Conservation (phyloP, 2,329 filamentous ascomycete genomes). For the Xylaria polymorpha region DNA sequence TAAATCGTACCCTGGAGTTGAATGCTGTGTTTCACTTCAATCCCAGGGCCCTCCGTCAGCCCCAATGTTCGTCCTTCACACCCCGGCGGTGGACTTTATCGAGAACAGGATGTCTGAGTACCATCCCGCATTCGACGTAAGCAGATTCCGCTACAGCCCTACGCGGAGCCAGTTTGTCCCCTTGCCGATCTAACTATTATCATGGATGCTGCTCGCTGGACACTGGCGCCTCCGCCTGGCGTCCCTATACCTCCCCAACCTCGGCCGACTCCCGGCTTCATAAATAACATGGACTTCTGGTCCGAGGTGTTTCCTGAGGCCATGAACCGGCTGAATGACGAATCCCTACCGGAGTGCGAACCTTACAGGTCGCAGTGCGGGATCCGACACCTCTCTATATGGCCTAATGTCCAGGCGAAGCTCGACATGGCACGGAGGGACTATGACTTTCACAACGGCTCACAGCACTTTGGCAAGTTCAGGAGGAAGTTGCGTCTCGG, state of each 20-base stretch:
- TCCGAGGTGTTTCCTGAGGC: conserved; percentile 21
- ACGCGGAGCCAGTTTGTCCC: conserved; percentile 17
- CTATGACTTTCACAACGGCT: conserved; percentile 17
- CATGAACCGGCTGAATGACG: conserved; percentile 11
- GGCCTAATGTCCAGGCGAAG: conserved; percentile 22
- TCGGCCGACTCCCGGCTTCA: conserved; percentile 10
- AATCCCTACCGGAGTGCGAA: background rate
- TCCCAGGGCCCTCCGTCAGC: background rate
- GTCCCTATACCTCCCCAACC: conserved; percentile 7
- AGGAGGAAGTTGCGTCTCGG: conserved; percentile 21
- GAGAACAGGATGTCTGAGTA: conserved; percentile 22
- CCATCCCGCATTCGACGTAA: conserved; percentile 24
- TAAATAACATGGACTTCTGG: conserved; percentile 28
- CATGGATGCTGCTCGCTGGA: background rate
- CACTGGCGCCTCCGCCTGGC: background rate
- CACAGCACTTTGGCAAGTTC: conserved; percentile 19
- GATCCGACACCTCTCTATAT: conserved; percentile 13
- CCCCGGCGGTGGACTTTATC: conserved; percentile 27
- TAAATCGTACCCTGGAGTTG: too few relatives aligned
- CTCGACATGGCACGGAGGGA: conserved; percentile 24
- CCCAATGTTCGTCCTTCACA: conserved; percentile 13
- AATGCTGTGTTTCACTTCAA: too few relatives aligned
- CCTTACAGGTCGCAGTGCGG: conserved; percentile 5
- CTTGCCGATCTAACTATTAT: background rate
- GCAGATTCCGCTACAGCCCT: conserved; percentile 24